Conservation (phyloP, 2,329 filamentous ascomycete genomes). For the Paracamarosporium sp. region DNA sequence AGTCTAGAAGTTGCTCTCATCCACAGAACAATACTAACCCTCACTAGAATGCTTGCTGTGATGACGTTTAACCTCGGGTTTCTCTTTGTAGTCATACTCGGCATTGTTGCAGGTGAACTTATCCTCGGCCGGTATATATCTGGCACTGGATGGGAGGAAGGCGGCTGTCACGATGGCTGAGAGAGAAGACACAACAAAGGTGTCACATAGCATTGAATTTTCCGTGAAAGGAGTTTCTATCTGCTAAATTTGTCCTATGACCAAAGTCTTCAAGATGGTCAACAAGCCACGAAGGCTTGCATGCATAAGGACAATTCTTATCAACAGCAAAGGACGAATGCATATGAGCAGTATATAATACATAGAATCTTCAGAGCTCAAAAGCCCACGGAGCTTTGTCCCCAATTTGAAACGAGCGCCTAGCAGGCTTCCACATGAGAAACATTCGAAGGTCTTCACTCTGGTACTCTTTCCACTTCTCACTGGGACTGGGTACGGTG, state of each 20-base stretch:
- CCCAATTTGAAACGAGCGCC: no score
- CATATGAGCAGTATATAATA: no score
- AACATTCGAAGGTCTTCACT: conserved; percentile 8
- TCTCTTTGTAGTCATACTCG: background rate
- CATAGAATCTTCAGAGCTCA: no score
- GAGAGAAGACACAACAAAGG: background rate
- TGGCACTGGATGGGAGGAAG: conserved; percentile 4
- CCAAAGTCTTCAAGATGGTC: no score
- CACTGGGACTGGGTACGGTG: background rate
- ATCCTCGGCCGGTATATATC: background rate
- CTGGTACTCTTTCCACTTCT: conserved; percentile 11
- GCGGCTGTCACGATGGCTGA: conserved; percentile 3
- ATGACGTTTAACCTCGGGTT: conserved; percentile 7
- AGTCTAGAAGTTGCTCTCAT: background rate
- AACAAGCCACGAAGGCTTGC: no score
- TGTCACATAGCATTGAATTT: no score
- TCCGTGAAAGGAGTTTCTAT: background rate
- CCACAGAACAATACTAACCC: background rate
- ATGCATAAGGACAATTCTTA: no score
- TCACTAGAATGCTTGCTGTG: conserved; percentile 1
- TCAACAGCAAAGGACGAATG: no score
- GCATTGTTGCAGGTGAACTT: background rate
- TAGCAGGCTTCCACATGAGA: conserved; percentile 5
- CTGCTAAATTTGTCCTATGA: no score
- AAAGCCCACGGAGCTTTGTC: no score